A percentile compares a stretch with the other conserved stretches of the same genome.
These are phyloP conservation scores for Fusarium chlamydosporum DNA, from an alignment of 2,329 filamentous ascomycete genomes.

Conservation along the genomic window DNA sequence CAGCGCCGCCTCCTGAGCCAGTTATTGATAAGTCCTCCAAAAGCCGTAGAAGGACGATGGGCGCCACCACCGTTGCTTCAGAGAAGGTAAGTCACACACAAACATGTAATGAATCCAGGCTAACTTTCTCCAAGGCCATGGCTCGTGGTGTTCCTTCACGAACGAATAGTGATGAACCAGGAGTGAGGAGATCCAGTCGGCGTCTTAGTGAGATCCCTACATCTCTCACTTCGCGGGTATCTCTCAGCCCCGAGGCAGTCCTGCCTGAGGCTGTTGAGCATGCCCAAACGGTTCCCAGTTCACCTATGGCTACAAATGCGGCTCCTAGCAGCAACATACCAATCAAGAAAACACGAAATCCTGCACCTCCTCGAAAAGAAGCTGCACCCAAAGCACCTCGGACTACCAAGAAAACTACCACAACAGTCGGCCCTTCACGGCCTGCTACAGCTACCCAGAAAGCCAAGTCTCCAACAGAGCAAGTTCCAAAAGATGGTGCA, in stretches of 20 bases:
- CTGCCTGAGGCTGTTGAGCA: conserved; percentile 44
- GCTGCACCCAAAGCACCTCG: conserved; percentile 52
- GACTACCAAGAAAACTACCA: conserved; percentile 56
- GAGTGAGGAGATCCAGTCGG: conserved; percentile 57
- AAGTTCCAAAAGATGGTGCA: conserved; percentile 27
- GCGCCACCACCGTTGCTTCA: conserved; percentile 53
- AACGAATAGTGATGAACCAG: conserved; percentile 45
- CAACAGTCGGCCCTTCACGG: conserved; percentile 35
- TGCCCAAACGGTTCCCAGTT: conserved; percentile 54
- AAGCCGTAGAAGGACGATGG: conserved; percentile 73
- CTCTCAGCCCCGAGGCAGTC: conserved; percentile 22
- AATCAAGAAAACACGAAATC: conserved; percentile 72
- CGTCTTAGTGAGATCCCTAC: conserved; percentile 66
- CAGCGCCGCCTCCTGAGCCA: conserved; percentile 67
- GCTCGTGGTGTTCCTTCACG: conserved; percentile 53
- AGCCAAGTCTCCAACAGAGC: conserved; percentile 28
- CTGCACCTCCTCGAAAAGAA: conserved; percentile 62
- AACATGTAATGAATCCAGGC: background rate
- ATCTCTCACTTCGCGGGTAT: conserved; percentile 45
- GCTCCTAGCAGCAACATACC: conserved; percentile 60
- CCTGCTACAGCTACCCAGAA: conserved; percentile 29
- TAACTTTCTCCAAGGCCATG: conserved; percentile 51
- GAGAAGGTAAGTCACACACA: conserved; percentile 50
- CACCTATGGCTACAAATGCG: conserved; percentile 59
- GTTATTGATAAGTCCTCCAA: conserved; percentile 50